Evolutionary conservation across 1,284 basidiomycete genomes (phyloP).

Genomic region (Grifola frondosa): DNA sequence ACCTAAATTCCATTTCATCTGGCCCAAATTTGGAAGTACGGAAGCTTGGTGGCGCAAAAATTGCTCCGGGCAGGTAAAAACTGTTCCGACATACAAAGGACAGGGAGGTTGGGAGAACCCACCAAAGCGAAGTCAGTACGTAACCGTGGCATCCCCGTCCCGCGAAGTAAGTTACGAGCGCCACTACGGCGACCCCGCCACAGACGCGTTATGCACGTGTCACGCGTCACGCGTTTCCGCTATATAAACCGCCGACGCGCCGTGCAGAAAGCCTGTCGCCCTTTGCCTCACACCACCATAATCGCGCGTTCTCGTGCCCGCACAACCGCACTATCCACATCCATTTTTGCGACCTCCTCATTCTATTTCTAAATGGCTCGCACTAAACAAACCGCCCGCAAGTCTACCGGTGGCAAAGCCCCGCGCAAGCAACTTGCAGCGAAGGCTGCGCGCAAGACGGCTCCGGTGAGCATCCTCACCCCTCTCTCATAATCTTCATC

Average conservation of each 20-base stretch:
- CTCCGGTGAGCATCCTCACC: constrained; percentile 38
- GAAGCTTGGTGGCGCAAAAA: no score
- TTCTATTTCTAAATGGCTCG: constrained; percentile 42
- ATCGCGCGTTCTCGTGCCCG: neutral
- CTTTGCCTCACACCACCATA: constrained; percentile 23
- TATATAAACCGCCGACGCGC: constrained; percentile 27
- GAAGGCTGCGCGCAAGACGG: constrained; percentile 73
- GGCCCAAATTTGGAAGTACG: no score
- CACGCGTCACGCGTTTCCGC: constrained; percentile 24
- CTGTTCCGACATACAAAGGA: no score
- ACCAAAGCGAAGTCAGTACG: no score
- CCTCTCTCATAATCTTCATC: constrained; percentile 7
- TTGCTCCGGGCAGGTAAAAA: no score
- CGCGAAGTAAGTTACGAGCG: no score
- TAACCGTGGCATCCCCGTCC: no score
- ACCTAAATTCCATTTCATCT: no score
- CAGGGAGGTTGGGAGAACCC: no score
- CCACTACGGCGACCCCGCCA: constrained; percentile 22
- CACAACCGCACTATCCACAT: constrained; percentile 9
- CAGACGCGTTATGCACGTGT: constrained; percentile 23
- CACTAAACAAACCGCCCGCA: constrained; percentile 82
- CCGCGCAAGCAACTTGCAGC: constrained; percentile 91
- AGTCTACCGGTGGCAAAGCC: constrained; percentile 86
- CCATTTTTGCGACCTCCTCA: constrained; percentile 6
- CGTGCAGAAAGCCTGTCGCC: constrained; percentile 21